Evolutionary conservation across 1,139 yeast genomes (phyloP), one percentile per base, ranked within the genome.

Genomic region (Hyphopichia pseudoburtonii): DNA sequence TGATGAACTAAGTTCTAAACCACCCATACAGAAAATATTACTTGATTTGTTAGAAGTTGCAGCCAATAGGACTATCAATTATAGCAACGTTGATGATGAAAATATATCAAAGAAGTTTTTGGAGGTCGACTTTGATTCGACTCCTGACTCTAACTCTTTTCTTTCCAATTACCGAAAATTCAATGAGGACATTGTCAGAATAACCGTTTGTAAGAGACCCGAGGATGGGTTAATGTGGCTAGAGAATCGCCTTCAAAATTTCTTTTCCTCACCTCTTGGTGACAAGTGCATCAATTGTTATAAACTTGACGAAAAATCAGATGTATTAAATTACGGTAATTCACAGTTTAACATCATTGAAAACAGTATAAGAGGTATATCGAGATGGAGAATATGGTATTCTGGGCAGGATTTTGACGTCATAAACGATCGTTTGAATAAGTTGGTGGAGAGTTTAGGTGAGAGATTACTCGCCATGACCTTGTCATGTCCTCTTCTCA

Each of bases 381-480:
- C 94, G n/a, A 77, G 99, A 52, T 92, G 98, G 97, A 81, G 89
- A 52, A 83, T 89, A 21, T 90, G 97, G 96, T 89, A 88, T 53
- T 64, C 62, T 30, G 78, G 77, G 3, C 75, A 76, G 3, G 94
- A 87, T 52, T 79, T 79, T 46, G 79, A 78, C 27, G 70, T 66
- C 14, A 76, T 78, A 27, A 73, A 81, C 41, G 75, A 67, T 33
- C 65, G 75, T 18, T 70, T 92, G 32, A 72, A 83, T 42, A 66
- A 68, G 9, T 74, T 84, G 42, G 83, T 89, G 17, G 94, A 88
- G 52, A 75, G 73, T 19, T 73, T 94, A 53, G 89, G 96, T 36
- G 84, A 83, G 44, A 78, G 88, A 47, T 66, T 92, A 42, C 67
- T 90, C 40, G 84, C 82, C 17, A 76, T 92, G 76, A 78, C 81